A percentile compares a stretch with the other conserved stretches of the same genome.
Evolutionary conservation across 2,329 filamentous ascomycete genomes (phyloP).

Genomic region (Monilinia aucupariae): DNA sequence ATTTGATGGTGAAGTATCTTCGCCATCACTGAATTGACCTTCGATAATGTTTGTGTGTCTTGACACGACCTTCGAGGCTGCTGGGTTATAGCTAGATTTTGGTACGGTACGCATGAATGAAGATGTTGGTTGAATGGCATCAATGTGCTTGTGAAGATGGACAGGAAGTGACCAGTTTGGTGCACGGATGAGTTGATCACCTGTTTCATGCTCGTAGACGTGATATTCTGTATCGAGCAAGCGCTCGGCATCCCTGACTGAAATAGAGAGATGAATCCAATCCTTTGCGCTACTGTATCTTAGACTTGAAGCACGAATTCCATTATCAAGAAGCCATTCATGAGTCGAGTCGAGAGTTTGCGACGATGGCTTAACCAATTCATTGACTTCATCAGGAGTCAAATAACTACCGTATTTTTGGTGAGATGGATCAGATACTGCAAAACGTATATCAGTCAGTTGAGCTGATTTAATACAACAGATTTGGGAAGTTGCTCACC

Average conservation of each 20-base stretch:
- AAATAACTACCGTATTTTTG: conserved; percentile 51
- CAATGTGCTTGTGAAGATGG: conserved; percentile 53
- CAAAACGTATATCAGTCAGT: not conserved
- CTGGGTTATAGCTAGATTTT: conserved; percentile 7
- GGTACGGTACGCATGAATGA: conserved; percentile 45
- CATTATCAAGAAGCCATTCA: conserved; percentile 51
- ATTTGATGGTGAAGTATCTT: conserved; percentile 30
- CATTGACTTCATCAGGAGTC: conserved; percentile 45
- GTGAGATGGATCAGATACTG: conserved; percentile 49
- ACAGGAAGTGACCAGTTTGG: conserved; percentile 53
- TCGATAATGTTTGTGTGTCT: conserved; percentile 14
- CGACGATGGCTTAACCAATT: conserved; percentile 48
- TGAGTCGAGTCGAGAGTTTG: conserved; percentile 48
- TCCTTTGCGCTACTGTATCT: conserved; percentile 50
- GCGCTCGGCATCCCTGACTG: conserved; percentile 46
- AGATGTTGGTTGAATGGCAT: conserved; percentile 56
- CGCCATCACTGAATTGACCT: not conserved
- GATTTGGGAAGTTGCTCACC: conserved; percentile 32
- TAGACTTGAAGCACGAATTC: conserved; percentile 39
- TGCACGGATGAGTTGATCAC: conserved; percentile 46
- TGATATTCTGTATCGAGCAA: conserved; percentile 49
- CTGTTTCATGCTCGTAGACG: conserved; percentile 50
- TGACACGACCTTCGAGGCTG: not conserved
- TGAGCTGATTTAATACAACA: not conserved
- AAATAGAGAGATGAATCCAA: conserved; percentile 50